Percentiles rank a stretch among this genome's conserved stretches.
Conservation (phyloP, 352 stramenopile species). For the Proteromonas lacertae region DNA sequence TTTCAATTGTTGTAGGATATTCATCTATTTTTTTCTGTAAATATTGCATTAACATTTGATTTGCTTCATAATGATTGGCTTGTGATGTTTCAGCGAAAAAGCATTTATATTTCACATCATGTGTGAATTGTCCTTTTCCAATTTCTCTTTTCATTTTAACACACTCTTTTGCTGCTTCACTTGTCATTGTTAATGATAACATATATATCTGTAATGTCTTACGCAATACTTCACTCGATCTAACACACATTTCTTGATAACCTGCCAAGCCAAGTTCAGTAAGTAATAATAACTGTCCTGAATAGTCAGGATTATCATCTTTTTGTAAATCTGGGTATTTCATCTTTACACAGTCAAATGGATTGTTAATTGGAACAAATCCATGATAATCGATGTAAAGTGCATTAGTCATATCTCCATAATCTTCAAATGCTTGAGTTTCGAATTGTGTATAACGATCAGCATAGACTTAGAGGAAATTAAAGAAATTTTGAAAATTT, state of each 20-base stretch:
- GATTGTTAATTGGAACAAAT: conserved; percentile 41
- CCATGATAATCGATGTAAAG: conserved; percentile 44
- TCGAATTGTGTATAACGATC: no score
- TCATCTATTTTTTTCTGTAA: no score
- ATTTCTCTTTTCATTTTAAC: not conserved
- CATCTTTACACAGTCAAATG: conserved; percentile 42
- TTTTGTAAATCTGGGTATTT: not conserved
- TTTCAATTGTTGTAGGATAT: no score
- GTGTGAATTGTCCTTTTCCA: no score
- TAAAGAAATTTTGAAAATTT: no score
- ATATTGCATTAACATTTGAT: no score
- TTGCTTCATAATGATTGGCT: no score
- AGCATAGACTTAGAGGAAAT: no score
- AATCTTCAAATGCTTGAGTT: conserved; percentile 57
- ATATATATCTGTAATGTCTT: not conserved
- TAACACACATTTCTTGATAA: not conserved
- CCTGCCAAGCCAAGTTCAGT: not conserved
- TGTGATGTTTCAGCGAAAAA: no score
- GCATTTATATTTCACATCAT: no score
- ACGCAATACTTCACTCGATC: not conserved
- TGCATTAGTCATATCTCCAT: conserved; percentile 55
- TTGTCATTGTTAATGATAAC: not conserved
- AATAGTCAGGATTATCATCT: no score
- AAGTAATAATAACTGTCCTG: no score
- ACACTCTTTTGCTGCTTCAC: conserved; percentile 1